These are phyloP conservation scores for Amanita exitialis DNA, from an alignment of 768 basidiomycete species.

Conservation along the genomic window DNA sequence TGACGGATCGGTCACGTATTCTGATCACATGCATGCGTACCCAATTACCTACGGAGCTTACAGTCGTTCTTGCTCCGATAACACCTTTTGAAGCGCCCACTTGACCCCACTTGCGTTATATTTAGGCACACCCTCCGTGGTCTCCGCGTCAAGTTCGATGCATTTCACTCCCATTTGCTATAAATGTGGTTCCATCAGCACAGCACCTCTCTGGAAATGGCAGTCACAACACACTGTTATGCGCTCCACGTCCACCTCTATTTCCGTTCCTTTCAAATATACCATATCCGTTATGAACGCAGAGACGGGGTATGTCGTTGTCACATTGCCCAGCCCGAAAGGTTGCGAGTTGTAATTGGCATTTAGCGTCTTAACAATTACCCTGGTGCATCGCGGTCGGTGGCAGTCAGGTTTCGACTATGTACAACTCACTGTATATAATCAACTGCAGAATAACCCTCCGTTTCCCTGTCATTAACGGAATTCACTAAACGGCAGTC, in stretches of 20 bases:
- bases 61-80: constrained; percentile 9
- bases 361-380: constrained; percentile 65
- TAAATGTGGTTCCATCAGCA: constrained; percentile 3
- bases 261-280: constrained; percentile 52
- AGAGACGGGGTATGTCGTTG: constrained; percentile 60
- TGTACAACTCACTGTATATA: constrained; percentile 55
- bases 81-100: constrained; percentile 26
- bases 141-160: constrained; percentile 30
- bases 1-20: not conserved
- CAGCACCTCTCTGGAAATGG: not conserved
- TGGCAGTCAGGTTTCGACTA: constrained; percentile 3
- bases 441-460: constrained; percentile 73
- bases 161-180: constrained; percentile 56
- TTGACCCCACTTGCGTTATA: constrained; percentile 40
- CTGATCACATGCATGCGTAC: no score
- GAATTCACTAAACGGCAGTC: constrained; percentile 54
- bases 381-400: constrained; percentile 24
- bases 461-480: constrained; percentile 85
- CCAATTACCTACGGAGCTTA: not conserved
- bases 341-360: constrained; percentile 38
- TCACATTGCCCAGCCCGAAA: constrained; percentile 49
- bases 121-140: constrained; percentile 12
- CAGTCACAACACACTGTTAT: constrained; percentile 25
- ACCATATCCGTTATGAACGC: constrained; percentile 84
- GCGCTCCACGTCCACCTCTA: constrained; percentile 49